Base-by-base conservation (phyloP, 345 rosid genomes). In the Rhodamnia rubescens region DNA sequence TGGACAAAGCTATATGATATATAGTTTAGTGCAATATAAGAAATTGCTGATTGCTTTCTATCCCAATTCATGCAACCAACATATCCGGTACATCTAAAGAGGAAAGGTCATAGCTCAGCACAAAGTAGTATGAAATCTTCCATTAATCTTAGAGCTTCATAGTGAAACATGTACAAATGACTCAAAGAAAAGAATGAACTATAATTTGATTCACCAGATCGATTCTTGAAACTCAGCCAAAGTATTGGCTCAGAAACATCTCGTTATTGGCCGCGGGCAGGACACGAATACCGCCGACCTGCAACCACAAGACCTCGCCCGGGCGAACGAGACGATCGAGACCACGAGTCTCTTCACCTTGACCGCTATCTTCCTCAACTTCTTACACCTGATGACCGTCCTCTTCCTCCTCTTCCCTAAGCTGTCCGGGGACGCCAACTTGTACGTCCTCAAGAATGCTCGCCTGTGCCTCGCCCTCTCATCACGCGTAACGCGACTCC, bases 391-490 rank as follows among this genome's bases (percentile, higher is more conserved):
- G 47, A 69, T 18, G 47, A 9, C 10, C 44, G 47, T 69, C 40
- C 44, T 21, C 78, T 32, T 69, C 78, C 86, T 83, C 4, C 89
- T 84, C 15, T 86, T 81, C 75, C 85, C 84, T 74, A 85, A 74
- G 29, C 51, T 87, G 59, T 87, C 88, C 7, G 32, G 44, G 10
- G 89, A 89, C 3, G 90, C 82, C 78, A 93, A 82, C 88, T 85
- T 91, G 87, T 92, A 93, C 0, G 92, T 90, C 12, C 85, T 90
- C 36, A 93, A 88, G 54, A 90, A 92, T 26, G 92, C 87, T 88
- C 81, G 93, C 89, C 94, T 87, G 21, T 91, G 91, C 89, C 58
- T 92, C 0, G 92, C 93, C 85, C 92, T 87, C 82, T 85, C 87
- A 12, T 87, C 85, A 74, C 92, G 1, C 3, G 26, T 18, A 15